Evolutionary conservation across 768 basidiomycete genomes (phyloP).

Genomic region (Tylopilus sp.): DNA sequence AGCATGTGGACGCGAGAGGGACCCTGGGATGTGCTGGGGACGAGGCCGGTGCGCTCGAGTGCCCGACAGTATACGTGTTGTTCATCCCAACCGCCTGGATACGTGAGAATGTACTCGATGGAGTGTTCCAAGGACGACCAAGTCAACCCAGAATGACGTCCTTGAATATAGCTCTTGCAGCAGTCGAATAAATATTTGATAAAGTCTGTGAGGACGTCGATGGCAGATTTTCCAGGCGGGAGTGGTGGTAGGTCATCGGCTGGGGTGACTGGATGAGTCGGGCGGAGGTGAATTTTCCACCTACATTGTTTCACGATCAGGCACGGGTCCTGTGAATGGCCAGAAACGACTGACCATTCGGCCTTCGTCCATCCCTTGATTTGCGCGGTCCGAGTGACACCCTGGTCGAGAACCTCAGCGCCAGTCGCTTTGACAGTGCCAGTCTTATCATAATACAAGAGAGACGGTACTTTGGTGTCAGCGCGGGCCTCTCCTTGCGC

Average conservation of each 20-base stretch:
- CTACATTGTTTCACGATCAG: conserved; percentile 2
- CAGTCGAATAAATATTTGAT: conserved; percentile 2
- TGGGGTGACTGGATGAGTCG: conserved; percentile 11
- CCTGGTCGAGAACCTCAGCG: conserved; percentile 35
- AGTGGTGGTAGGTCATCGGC: conserved; percentile 27
- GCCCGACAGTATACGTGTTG: conserved; percentile 19
- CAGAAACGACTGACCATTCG: conserved; percentile 15
- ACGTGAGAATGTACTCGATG: conserved; percentile 21
- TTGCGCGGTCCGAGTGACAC: conserved; percentile 31
- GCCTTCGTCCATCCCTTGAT: conserved; percentile 22
- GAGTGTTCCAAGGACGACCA: conserved; percentile 20
- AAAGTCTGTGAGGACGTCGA: not conserved
- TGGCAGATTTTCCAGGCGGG: conserved; percentile 2
- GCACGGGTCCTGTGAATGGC: not conserved
- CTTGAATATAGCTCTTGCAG: conserved; percentile 10
- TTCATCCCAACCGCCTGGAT: conserved; percentile 13
- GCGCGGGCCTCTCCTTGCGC: conserved; percentile 34
- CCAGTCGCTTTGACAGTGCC: conserved; percentile 38
- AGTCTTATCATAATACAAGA: conserved; percentile 40
- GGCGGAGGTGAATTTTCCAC: conserved; percentile 27
- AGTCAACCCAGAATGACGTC: conserved; percentile 12
- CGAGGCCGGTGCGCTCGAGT: conserved; percentile 16
- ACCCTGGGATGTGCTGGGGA: conserved; percentile 10
- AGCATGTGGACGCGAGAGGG: conserved; percentile 12
- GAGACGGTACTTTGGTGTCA: conserved; percentile 43